phyloP scores from a whole-genome alignment of 371 early-diverging fungal species.

The Circinella minor region DNA sequence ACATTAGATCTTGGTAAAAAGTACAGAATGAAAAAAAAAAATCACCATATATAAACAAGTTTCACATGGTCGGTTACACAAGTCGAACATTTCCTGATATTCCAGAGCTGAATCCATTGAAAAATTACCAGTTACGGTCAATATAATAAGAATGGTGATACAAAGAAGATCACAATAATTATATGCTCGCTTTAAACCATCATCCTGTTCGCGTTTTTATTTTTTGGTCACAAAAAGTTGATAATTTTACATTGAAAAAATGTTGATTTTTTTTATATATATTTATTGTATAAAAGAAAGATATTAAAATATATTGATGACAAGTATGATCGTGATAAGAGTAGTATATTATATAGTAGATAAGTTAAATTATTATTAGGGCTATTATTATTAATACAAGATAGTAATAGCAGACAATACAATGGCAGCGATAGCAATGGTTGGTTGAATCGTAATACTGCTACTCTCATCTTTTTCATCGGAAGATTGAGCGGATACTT shows the following conservation, averaged over 20 bases:
- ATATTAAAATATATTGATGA: too few relatives aligned
- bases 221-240: too few relatives aligned
- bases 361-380: too few relatives aligned
- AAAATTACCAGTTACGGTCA: not conserved
- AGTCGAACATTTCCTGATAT: not conserved
- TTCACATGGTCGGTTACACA: not conserved
- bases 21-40: too few relatives aligned
- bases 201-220: too few relatives aligned
- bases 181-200: too few relatives aligned
- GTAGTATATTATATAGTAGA: not conserved
- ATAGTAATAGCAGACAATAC: not conserved
- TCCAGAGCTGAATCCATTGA: not conserved
- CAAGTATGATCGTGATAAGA: too few relatives aligned
- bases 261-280: too few relatives aligned
- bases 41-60: not conserved
- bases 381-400: too few relatives aligned
- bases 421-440: not conserved
- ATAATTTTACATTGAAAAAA: too few relatives aligned
- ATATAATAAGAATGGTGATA: not conserved
- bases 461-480: not conserved
- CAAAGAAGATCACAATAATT: not conserved
- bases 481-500: slow-evolving; percentile 22
- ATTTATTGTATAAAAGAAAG: too few relatives aligned
- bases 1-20: not conserved
- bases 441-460: not conserved